Evolutionary conservation across 768 basidiomycete species (phyloP).

Genomic region (Punctularia strigosozonata): DNA sequence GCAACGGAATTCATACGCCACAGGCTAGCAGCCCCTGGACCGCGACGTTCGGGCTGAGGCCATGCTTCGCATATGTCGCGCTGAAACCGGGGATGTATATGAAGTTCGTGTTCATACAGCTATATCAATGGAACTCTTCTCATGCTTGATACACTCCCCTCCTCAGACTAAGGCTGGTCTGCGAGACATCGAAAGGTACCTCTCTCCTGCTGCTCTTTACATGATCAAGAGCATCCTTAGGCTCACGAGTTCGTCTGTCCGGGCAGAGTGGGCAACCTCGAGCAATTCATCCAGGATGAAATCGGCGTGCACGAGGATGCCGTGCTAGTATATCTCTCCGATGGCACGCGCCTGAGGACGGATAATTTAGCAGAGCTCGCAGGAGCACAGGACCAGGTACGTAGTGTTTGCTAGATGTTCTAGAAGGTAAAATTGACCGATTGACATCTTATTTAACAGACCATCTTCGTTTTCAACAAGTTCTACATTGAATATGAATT

Average conservation of each 20-base stretch:
- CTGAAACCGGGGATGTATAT: slow-evolving; percentile 27
- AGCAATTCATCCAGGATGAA: slow-evolving; percentile 58
- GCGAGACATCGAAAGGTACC: slow-evolving; percentile 69
- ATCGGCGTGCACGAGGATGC: slow-evolving; percentile 60
- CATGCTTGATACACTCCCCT: neutral
- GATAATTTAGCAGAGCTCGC: slow-evolving; percentile 69
- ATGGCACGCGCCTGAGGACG: slow-evolving; percentile 60
- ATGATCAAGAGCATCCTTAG: neutral
- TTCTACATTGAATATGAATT: slow-evolving; percentile 61
- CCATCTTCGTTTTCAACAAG: slow-evolving; percentile 80
- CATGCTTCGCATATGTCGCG: slow-evolving; percentile 29
- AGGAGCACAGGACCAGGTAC: slow-evolving; percentile 64
- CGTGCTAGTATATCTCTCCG: slow-evolving; percentile 67
- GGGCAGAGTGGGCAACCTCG: slow-evolving; percentile 52
- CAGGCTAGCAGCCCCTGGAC: too few relatives aligned
- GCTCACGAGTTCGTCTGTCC: neutral
- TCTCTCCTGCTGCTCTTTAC: slow-evolving; percentile 1
- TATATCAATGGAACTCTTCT: neutral
- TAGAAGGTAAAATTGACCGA: neutral
- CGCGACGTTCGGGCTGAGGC: too few relatives aligned
- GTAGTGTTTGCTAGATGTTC: slow-evolving; percentile 8
- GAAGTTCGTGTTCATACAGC: slow-evolving; percentile 13
- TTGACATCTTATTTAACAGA: slow-evolving; percentile 22
- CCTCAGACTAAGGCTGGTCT: slow-evolving; percentile 46
- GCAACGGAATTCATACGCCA: too few relatives aligned